phyloP scores from a whole-genome alignment of 73 alveolate species.

The Symbiodinium natans region DNA sequence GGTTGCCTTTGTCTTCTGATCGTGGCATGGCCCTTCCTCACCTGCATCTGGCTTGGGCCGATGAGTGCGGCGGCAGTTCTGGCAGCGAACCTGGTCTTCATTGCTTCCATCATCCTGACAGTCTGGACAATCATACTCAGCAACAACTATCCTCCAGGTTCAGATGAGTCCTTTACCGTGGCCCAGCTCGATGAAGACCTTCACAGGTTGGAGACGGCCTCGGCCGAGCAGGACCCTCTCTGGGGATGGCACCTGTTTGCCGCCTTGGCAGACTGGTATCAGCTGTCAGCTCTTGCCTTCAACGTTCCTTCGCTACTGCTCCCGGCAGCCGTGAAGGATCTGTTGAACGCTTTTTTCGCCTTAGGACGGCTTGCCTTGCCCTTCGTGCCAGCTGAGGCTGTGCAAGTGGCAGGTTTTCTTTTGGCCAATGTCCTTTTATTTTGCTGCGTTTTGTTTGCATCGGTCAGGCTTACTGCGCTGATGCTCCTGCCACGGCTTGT shows the following conservation, averaged over 20 bases:
- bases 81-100: too few relatives aligned
- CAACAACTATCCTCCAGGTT: neutral
- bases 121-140: neutral
- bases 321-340: constrained; percentile 13
- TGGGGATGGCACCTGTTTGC: neutral
- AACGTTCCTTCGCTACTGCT: neutral
- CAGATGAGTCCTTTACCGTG: neutral
- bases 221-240: neutral
- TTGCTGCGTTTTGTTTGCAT: neutral
- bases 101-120: neutral
- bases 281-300: neutral
- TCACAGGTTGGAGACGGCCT: neutral
- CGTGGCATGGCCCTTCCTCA: constrained; percentile 7
- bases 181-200: neutral
- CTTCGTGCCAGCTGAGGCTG: neutral
- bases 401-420: neutral
- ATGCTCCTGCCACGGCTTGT: neutral
- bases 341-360: neutral
- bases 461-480: neutral
- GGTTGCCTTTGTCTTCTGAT: neutral
- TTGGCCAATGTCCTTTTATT: neutral
- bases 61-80: neutral
- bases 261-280: neutral
- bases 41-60: constrained; percentile 3
- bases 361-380: neutral